These are phyloP conservation scores for Aspergillus kassunensis DNA, from an alignment of 495 filamentous ascomycete genomes.

Conservation along the genomic window DNA sequence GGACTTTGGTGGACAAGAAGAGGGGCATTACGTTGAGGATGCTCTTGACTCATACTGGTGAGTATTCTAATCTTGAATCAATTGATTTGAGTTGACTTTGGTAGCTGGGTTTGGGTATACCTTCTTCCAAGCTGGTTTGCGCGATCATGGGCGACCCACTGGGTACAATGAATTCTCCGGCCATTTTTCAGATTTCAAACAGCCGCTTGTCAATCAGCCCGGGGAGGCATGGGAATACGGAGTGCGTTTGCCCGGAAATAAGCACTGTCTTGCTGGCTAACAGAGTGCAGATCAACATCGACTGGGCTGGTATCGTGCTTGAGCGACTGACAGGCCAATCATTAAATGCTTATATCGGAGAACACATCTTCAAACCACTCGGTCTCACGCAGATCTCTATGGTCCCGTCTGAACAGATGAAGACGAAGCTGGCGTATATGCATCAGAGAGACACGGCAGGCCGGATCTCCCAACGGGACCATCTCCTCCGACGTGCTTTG, in stretches of 20 bases:
- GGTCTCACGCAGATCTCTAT: conserved; percentile 52
- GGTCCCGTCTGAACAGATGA: conserved; percentile 51
- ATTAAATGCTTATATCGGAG: conserved; percentile 53
- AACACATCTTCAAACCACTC: conserved; percentile 55
- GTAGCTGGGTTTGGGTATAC: conserved; percentile 47
- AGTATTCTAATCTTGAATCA: conserved; percentile 5
- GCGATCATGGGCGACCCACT: conserved; percentile 38
- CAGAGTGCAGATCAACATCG: conserved; percentile 38
- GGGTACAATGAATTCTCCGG: conserved; percentile 55
- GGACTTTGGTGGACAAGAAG: conserved; percentile 48
- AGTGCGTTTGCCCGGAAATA: background rate
- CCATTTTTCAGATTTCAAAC: conserved; percentile 36
- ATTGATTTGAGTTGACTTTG: background rate
- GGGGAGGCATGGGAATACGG: conserved; percentile 57
- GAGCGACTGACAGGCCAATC: conserved; percentile 47
- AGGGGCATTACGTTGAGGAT: conserved; percentile 57
- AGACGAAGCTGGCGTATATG: conserved; percentile 45
- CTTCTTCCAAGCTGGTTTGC: conserved; percentile 51
- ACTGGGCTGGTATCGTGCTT: conserved; percentile 57
- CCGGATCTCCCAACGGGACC: conserved; percentile 37
- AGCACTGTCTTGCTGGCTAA: background rate
- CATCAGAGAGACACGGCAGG: conserved; percentile 38
- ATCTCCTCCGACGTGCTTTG: conserved; percentile 41
- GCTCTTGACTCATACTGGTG: conserved; percentile 56
- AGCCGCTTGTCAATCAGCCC: conserved; percentile 54